Conservation (phyloP, 2,329 filamentous ascomycete genomes). For the Fusarium sp. region DNA sequence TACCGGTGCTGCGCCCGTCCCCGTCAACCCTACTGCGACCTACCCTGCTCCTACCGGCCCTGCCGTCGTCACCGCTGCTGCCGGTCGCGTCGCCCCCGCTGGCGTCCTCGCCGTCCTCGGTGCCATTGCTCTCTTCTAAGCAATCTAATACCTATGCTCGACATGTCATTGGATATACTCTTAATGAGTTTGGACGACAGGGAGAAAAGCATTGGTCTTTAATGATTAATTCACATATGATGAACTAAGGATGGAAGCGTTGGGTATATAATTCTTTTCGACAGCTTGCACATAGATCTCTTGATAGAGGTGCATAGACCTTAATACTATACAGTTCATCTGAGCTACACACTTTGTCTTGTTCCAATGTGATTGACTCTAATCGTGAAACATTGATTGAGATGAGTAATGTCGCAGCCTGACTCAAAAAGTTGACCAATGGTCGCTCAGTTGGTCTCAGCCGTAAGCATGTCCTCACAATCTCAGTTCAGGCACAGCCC, state of each 20-base stretch:
- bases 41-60: constrained; percentile 59
- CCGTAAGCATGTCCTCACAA: neutral
- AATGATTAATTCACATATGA: constrained; percentile 31
- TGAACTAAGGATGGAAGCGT: constrained; percentile 32
- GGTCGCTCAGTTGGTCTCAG: neutral
- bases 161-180: constrained; percentile 11
- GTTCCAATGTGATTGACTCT: neutral
- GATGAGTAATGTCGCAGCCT: neutral
- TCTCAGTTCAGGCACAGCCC: neutral
- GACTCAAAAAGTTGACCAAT: neutral
- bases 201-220: constrained; percentile 22
- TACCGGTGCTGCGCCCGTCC: constrained; percentile 31
- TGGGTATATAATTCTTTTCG: constrained; percentile 41
- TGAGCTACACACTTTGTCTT: neutral
- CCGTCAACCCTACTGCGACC: constrained; percentile 28
- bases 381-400: neutral
- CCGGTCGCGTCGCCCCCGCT: constrained; percentile 53
- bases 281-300: constrained; percentile 34
- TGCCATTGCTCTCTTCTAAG: constrained; percentile 70
- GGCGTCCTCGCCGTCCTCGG: constrained; percentile 68
- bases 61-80: constrained; percentile 67
- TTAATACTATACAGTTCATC: constrained; percentile 33
- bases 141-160: neutral
- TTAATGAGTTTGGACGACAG: constrained; percentile 11
- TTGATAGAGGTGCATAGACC: constrained; percentile 33